Base-by-base conservation (phyloP, 164 flowering plant species). In the Platanus orientalis region DNA sequence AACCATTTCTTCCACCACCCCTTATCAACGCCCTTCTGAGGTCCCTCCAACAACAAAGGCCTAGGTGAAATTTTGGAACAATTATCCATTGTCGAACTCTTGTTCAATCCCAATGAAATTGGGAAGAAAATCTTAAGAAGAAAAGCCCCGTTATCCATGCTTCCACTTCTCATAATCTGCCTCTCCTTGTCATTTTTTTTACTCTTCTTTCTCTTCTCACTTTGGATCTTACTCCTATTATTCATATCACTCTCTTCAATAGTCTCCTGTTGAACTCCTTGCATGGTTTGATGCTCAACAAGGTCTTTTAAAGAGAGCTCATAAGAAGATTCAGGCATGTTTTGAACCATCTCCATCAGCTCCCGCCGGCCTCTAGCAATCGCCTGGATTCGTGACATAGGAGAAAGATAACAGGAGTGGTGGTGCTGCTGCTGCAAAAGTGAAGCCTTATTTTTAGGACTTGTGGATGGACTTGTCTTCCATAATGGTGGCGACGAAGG, bases 221-320 rank as follows among this genome's bases (percentile, higher is more conserved):
- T 61, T 19, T 45, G 49, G 4, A 16, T 45, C 49, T 45, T 45
- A 4, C 19, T 6, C 12, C 16, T 19, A 45, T 16, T 45, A 4
- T 1, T 36, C 30, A 24, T 39, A 7, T 52, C 42, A 26, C 26
- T 61, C 14, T 57, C 71, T 50, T 69, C 61, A 45, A 1, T n/a
- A n/a, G n/a, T n/a, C n/a, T n/a, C n/a, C 36, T 20, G 60, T 4
- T 23, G n/a, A n/a, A n/a, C n/a, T n/a, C n/a, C 64, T 12, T 11
- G 9, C 12, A 6, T 48, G 50, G 26, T 54, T 29, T 69, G 71
- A 34, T 74, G 75, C 36, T 81, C 94, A 4, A 90, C 89, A 0
- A 88, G 73, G 73, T 90, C 97, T 63, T 72, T 79, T 23, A 90
- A 57, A 5, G 97, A 86, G 28, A 90, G 87, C 73, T 90, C 97